Evolutionary conservation across 352 stramenopile genomes (phyloP), one percentile per base, ranked within the genome.

Genomic region (Globisporangium camurandrum): DNA sequence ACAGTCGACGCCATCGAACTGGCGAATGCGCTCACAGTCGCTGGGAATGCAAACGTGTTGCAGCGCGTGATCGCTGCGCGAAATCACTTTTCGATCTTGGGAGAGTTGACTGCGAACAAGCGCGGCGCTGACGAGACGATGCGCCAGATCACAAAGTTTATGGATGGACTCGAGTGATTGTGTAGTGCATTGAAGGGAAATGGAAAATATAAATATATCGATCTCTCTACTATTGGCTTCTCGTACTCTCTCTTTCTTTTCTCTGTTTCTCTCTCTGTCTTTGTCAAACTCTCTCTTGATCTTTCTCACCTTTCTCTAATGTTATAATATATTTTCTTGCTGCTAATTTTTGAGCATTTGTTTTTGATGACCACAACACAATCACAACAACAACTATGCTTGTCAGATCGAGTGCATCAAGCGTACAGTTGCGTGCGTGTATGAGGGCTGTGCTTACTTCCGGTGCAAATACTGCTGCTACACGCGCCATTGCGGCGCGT

Each of bases 81-180:
- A 27, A 91, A 93, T 49, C 82, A 93, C 52, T 88, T 93, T 24
- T 75, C 71, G 11, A 86, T 90, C 51, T 57, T 90, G 9, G 57
- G 74, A 14, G 70, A 85, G 17, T 64, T 90, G 23, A 73, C 75
- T 0, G 47, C 61, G 7, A n/a, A n/a, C n/a, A 56, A 69, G 4
- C 17, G 36, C n/a, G 36, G 8, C 0, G 43, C 59, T 7, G 65
- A 75, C 41, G 22, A 49, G 17, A 70, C 67, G 10, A 85, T 87
- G 70, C 45, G 60, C 36, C 26, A 71, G 24, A 74, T 91, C 49
- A 55, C 46, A 22, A 10, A 49, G 12, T 88, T 88, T 48, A 54
- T 88, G 22, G 42, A n/a, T n/a, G n/a, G n/a, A n/a, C n/a, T n/a
- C n/a, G n/a, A n/a, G n/a, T 12, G 14, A 38, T 38, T 8, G 14